These are phyloP conservation scores for Fusarium pilosicola DNA, from an alignment of 2,329 filamentous ascomycete genomes.

Conservation along the genomic window DNA sequence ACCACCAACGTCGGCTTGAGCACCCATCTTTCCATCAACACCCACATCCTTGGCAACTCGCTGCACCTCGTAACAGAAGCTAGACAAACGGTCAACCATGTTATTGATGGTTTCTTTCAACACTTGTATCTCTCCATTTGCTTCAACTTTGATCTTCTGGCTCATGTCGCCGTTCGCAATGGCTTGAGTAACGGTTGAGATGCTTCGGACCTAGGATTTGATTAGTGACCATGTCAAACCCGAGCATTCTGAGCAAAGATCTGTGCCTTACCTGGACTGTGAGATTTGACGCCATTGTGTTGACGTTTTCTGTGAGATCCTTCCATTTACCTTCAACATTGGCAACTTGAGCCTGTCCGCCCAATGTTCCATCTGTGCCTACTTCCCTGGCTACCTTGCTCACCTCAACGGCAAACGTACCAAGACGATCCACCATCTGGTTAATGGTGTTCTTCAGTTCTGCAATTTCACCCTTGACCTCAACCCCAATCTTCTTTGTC, in stretches of 20 bases:
- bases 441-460: conserved; percentile 98
- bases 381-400: conserved; percentile 96
- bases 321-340: conserved; percentile 99
- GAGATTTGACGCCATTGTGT: conserved; percentile 77
- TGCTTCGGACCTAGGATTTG: conserved; percentile 76
- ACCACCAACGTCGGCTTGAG: conserved; percentile 92
- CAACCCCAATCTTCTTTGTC: conserved; percentile 94
- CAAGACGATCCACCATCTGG: conserved; percentile 97
- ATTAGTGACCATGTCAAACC: conserved; percentile 4
- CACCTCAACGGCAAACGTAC: conserved; percentile 95
- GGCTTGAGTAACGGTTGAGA: conserved; percentile 92
- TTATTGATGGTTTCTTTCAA: conserved; percentile 98
- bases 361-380: conserved; percentile 93
- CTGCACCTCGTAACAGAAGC: conserved; percentile 96
- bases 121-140: conserved; percentile 92
- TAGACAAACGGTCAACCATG: conserved; percentile 95
- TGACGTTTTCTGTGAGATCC: conserved; percentile 91
- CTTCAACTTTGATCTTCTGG: conserved; percentile 93
- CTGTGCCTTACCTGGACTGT: conserved; percentile 66
- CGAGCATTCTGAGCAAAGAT: not conserved
- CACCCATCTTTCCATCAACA: conserved; percentile 98
- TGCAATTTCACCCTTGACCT: conserved; percentile 92
- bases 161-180: conserved; percentile 97
- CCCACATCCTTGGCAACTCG: conserved; percentile 95
- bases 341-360: conserved; percentile 91